Percentiles rank a stretch among this genome's conserved stretches.
Conservation (phyloP, 2,329 filamentous ascomycete species). For the Myrmaecium sp. region DNA sequence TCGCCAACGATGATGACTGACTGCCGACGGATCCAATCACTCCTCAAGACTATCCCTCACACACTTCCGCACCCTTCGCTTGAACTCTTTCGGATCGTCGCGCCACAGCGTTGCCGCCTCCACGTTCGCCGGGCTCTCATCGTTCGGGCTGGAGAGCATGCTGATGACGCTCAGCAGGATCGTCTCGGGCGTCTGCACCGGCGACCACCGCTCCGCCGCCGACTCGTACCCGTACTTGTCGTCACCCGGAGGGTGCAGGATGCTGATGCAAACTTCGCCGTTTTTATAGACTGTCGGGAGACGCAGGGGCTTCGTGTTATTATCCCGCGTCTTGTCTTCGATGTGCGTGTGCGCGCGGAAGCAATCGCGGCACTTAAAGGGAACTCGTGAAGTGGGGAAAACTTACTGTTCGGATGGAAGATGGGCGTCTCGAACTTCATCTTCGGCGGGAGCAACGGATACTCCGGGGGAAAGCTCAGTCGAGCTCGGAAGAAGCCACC, state of each 20-base stretch:
- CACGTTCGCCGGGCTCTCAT: conserved; percentile 90
- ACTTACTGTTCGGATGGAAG: conserved; percentile 86
- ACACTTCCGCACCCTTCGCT: conserved; percentile 66
- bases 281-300: conserved; percentile 86
- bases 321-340: too few species aligned
- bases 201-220: conserved; percentile 87
- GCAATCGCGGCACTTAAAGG: neutral
- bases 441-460: conserved; percentile 84
- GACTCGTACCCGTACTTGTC: conserved; percentile 98
- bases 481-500: conserved; percentile 91
- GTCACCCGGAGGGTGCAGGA: conserved; percentile 88
- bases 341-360: neutral
- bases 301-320: neutral
- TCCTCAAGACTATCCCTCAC: conserved; percentile 39
- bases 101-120: conserved; percentile 96
- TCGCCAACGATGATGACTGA: too few species aligned
- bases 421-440: conserved; percentile 93
- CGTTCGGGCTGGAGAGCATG: conserved; percentile 94
- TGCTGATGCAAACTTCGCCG: conserved; percentile 93
- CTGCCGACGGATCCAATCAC: too few species aligned
- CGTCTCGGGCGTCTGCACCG: conserved; percentile 94
- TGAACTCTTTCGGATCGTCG: conserved; percentile 67
- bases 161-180: conserved; percentile 95
- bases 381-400: conserved; percentile 1
- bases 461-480: conserved; percentile 88